A percentile compares a stretch with the other conserved stretches of the same genome.
Evolutionary conservation across 2,329 filamentous ascomycete species (phyloP).

Genomic region (Alternaria brassicae): DNA sequence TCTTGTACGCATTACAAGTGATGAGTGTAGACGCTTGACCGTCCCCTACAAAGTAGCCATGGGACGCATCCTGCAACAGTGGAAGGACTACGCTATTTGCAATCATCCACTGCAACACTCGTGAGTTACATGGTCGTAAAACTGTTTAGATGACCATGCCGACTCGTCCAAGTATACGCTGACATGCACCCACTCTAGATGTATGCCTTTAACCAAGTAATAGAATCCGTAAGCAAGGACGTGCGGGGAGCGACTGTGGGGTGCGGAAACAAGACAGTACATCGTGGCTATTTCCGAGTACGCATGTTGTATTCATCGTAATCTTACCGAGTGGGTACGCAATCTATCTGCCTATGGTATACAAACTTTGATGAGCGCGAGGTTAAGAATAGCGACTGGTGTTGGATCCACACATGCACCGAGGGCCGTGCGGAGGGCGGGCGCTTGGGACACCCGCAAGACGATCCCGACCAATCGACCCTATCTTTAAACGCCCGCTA

Average conservation of each 20-base stretch:
- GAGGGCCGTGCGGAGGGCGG: constrained; percentile 15
- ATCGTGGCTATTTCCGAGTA: not conserved
- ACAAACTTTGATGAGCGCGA: constrained; percentile 5
- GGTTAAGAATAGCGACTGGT: constrained; percentile 26
- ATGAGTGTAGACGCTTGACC: constrained; percentile 3
- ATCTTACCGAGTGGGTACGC: constrained; percentile 14
- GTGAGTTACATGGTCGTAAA: not conserved
- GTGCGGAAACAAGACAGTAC: constrained; percentile 6
- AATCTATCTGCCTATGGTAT: constrained; percentile 4
- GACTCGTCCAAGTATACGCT: not conserved
- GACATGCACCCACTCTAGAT: not conserved
- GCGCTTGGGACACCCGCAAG: constrained; percentile 20
- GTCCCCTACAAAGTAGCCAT: not conserved
- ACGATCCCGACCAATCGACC: constrained; percentile 27
- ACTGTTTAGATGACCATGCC: not conserved
- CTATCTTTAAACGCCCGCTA: constrained; percentile 29
- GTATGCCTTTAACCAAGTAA: not conserved
- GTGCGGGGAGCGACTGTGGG: not conserved
- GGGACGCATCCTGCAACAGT: not conserved
- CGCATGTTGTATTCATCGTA: not conserved
- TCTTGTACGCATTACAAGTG: not conserved
- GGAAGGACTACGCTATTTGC: not conserved
- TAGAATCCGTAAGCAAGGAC: not conserved
- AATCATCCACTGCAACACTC: not conserved
- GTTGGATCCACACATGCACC: constrained; percentile 16